phyloP scores from a whole-genome alignment of 768 basidiomycete species.

The Omphalotus guepiniiformis region DNA sequence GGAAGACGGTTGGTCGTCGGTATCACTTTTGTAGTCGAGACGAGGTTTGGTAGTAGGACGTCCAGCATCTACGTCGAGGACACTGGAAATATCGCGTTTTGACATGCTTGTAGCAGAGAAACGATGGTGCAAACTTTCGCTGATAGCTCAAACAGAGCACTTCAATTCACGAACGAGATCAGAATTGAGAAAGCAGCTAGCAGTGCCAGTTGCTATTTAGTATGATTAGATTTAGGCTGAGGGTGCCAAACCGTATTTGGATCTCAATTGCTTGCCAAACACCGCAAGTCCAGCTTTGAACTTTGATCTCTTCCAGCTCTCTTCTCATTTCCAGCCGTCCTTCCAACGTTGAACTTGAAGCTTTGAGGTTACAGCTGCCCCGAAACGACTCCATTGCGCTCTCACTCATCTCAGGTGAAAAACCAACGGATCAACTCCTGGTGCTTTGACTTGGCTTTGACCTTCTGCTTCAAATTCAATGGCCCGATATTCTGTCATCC shows the following conservation, averaged over 20 bases:
- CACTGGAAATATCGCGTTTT: slow-evolving; percentile 5
- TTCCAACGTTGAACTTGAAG: too few relatives aligned
- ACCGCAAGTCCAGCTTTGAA: background rate
- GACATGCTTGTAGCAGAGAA: slow-evolving; percentile 9
- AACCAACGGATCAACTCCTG: too few relatives aligned
- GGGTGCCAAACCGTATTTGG: background rate
- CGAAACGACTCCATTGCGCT: too few relatives aligned
- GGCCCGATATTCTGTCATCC: too few relatives aligned
- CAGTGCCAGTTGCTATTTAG: background rate
- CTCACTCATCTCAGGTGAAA: too few relatives aligned
- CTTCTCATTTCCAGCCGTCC: background rate
- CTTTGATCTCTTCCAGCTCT: background rate
- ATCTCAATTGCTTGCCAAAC: background rate
- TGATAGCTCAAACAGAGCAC: slow-evolving; percentile 28
- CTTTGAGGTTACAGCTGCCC: too few relatives aligned
- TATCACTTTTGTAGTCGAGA: slow-evolving; percentile 14
- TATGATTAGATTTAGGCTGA: background rate
- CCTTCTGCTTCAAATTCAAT: too few relatives aligned
- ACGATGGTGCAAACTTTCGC: background rate
- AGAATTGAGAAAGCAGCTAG: background rate
- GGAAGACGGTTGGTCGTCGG: background rate
- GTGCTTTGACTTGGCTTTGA: too few relatives aligned
- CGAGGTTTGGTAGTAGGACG: slow-evolving; percentile 23
- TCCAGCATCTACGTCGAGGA: slow-evolving; percentile 2
- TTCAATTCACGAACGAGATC: slow-evolving; percentile 1